Conservation (phyloP, 2,329 filamentous ascomycete species). For the Diaporthe humulicola region DNA sequence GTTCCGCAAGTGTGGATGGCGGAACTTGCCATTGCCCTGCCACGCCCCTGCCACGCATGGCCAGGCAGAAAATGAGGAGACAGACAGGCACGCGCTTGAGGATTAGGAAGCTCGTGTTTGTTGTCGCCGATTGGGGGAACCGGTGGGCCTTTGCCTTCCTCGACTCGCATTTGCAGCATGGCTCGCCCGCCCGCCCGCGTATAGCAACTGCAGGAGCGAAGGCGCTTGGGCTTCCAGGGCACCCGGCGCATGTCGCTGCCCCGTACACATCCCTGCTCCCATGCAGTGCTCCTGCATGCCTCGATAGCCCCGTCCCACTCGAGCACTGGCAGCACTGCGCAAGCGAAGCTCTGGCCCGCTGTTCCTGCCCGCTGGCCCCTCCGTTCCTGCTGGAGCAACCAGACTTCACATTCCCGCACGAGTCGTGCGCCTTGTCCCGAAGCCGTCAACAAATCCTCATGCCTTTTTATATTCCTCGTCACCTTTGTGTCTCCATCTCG, state of each 20-base stretch:
- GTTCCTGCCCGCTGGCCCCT: slow-evolving; percentile 32
- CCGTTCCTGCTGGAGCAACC: slow-evolving; percentile 6
- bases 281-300: slow-evolving; percentile 31
- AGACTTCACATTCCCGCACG: slow-evolving; percentile 10
- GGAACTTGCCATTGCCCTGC: slow-evolving; percentile 21
- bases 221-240: slow-evolving; percentile 19
- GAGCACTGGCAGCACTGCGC: neutral
- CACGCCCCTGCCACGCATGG: slow-evolving; percentile 1
- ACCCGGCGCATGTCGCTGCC: neutral
- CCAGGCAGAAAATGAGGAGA: neutral
- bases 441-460: slow-evolving; percentile 17
- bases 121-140: slow-evolving; percentile 4
- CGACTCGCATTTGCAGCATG: slow-evolving; percentile 20
- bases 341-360: slow-evolving; percentile 31
- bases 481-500: neutral
- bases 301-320: slow-evolving; percentile 18
- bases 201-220: slow-evolving; percentile 16
- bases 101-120: slow-evolving; percentile 1
- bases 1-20: slow-evolving; percentile 28
- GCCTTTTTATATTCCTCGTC: slow-evolving; percentile 5
- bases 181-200: slow-evolving; percentile 4
- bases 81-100: neutral
- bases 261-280: slow-evolving; percentile 25
- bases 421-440: slow-evolving; percentile 17
- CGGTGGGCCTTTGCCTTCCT: slow-evolving; percentile 5